These are phyloP conservation scores for Termitomyces sp. DNA, from an alignment of 768 basidiomycete genomes.

Conservation along the genomic window DNA sequence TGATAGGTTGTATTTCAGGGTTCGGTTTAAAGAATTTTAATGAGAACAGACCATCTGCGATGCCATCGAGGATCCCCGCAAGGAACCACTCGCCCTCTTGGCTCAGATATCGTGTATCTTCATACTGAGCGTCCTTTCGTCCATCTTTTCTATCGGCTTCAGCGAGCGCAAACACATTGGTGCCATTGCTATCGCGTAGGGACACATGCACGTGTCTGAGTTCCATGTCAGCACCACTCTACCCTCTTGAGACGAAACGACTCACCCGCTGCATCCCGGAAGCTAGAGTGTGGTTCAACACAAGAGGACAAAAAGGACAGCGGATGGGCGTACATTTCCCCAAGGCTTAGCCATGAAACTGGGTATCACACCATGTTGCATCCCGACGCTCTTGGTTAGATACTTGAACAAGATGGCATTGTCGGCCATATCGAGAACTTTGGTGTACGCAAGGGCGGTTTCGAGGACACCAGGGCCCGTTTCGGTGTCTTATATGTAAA, in stretches of 20 bases:
- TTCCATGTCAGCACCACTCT: background rate
- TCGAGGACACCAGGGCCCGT: slow-evolving; percentile 89
- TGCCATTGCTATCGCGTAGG: slow-evolving; percentile 62
- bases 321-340: slow-evolving; percentile 65
- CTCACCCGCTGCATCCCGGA: slow-evolving; percentile 92
- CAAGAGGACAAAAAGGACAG: background rate
- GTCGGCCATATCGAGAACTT: slow-evolving; percentile 80
- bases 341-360: slow-evolving; percentile 99
- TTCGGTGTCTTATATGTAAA: slow-evolving; percentile 67
- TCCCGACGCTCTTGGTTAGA: slow-evolving; percentile 87
- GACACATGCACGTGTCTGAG: slow-evolving; percentile 90
- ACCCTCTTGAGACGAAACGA: background rate
- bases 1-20: slow-evolving; percentile 1
- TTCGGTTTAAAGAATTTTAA: background rate
- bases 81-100: slow-evolving; percentile 88
- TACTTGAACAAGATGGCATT: slow-evolving; percentile 94
- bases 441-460: slow-evolving; percentile 84
- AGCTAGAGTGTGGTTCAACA: slow-evolving; percentile 45
- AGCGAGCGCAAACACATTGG: slow-evolving; percentile 77
- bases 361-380: slow-evolving; percentile 84
- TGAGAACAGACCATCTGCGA: slow-evolving; percentile 67
- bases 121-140: slow-evolving; percentile 65
- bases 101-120: slow-evolving; percentile 85
- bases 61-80: slow-evolving; percentile 88
- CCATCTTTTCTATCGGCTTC: slow-evolving; percentile 61